Conservation (phyloP, 2,329 filamentous ascomycete species). For the Penicillium sp. region DNA sequence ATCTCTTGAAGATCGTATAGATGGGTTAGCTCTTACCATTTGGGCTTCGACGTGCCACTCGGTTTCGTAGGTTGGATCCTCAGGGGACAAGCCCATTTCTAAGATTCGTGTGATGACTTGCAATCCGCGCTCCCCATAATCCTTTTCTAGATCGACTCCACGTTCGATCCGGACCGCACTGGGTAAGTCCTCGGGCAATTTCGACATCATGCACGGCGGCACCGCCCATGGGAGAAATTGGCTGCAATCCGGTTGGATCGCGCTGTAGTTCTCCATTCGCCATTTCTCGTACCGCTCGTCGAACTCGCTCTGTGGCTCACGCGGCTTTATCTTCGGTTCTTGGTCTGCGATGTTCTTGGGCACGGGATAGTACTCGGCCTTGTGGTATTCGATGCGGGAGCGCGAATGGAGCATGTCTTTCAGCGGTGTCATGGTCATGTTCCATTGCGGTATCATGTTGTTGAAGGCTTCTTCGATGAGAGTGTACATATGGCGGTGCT, state of each 20-base stretch:
- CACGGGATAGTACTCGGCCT: conserved; percentile 27
- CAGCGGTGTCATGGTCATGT: conserved; percentile 28
- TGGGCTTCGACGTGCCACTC: conserved; percentile 47
- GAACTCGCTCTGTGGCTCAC: conserved; percentile 22
- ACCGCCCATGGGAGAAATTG: conserved; percentile 31
- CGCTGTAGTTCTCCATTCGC: conserved; percentile 19
- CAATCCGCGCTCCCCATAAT: conserved; percentile 44
- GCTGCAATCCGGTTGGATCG: conserved; percentile 26
- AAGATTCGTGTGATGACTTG: conserved; percentile 61
- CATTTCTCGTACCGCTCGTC: conserved; percentile 22
- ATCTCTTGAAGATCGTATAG: no score
- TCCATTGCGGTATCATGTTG: conserved; percentile 23
- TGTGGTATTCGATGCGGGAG: conserved; percentile 28
- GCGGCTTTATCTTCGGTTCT: conserved; percentile 11
- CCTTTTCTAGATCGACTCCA: conserved; percentile 27
- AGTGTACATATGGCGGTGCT: conserved; percentile 32
- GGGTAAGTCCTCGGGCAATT: conserved; percentile 23
- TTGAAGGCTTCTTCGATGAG: conserved; percentile 37
- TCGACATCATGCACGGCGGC: conserved; percentile 24
- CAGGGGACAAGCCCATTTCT: conserved; percentile 54
- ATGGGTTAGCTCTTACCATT: conserved; percentile 24
- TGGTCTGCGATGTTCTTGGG: conserved; percentile 14
- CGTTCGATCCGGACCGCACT: conserved; percentile 25
- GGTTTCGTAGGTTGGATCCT: conserved; percentile 50
- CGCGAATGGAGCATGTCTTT: conserved; percentile 31